These are phyloP conservation scores for Phellopilus nigrolimitatus DNA, from an alignment of 1,284 basidiomycete genomes.

Conservation along the genomic window DNA sequence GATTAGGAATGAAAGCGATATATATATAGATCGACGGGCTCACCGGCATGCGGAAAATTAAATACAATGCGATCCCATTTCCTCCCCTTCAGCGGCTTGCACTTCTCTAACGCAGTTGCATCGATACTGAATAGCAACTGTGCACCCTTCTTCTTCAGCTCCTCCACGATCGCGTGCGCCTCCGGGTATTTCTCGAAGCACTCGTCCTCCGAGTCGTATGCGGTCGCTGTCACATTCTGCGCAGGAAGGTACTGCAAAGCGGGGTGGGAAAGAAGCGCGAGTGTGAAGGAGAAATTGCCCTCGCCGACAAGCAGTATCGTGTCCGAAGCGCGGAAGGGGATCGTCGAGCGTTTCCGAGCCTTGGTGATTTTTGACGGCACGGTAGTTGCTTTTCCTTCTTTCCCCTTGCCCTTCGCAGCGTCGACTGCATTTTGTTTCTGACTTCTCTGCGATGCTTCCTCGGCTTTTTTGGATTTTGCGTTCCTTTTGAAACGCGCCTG, in stretches of 20 bases:
- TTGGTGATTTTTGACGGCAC: conserved; percentile 20
- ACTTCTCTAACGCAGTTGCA: conserved; percentile 70
- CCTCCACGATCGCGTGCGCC: conserved; percentile 55
- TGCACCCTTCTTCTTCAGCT: conserved; percentile 57
- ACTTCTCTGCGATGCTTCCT: conserved; percentile 46
- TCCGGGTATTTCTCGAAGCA: conserved; percentile 87
- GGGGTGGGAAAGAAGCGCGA: conserved; percentile 55
- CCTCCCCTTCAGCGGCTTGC: conserved; percentile 47
- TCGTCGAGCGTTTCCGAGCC: conserved; percentile 34
- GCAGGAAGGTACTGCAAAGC: conserved; percentile 54
- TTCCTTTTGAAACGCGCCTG: conserved; percentile 63
- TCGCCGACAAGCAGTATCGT: conserved; percentile 90
- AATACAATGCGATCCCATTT: conserved; percentile 83
- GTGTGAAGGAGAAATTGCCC: conserved; percentile 92
- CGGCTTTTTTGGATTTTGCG: conserved; percentile 38
- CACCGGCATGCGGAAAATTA: conserved; percentile 97
- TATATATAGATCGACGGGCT: conserved; percentile 25
- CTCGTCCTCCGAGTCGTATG: conserved; percentile 77
- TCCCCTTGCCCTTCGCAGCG: conserved; percentile 28
- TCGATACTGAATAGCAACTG: conserved; percentile 83
- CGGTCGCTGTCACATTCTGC: conserved; percentile 77
- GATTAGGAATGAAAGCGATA: neutral
- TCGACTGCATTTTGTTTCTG: conserved; percentile 37
- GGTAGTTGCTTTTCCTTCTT: conserved; percentile 22
- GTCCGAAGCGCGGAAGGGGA: conserved; percentile 77